Evolutionary conservation across 257 asterid genomes (phyloP).

Genomic region (Leptodermis oblonga): DNA sequence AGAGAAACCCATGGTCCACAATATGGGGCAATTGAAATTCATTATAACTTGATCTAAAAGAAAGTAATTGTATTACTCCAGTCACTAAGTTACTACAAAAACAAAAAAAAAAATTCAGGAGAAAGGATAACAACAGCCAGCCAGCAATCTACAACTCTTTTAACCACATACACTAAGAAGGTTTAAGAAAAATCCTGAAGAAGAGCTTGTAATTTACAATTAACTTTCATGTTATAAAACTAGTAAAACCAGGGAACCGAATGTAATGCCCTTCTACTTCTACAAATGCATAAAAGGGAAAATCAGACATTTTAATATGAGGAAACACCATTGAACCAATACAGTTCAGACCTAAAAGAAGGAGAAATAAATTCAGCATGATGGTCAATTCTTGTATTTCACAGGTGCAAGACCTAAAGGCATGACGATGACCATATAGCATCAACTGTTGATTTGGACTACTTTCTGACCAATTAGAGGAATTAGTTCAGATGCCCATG

Average conservation of each 20-base stretch:
- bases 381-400: neutral
- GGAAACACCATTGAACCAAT: neutral
- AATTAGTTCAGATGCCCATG: slow-evolving; percentile 54
- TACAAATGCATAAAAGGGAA: neutral
- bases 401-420: neutral
- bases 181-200: neutral
- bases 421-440: neutral
- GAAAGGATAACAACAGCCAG: neutral
- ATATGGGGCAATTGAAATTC: neutral
- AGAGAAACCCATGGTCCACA: neutral
- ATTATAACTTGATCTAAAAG: neutral
- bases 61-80: neutral
- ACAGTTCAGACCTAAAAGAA: neutral
- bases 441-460: neutral
- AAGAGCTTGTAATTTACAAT: neutral
- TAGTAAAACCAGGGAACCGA: neutral
- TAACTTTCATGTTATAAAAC: neutral
- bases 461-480: slow-evolving; percentile 63
- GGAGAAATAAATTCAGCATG: neutral
- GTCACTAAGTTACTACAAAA: neutral
- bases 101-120: neutral
- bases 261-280: neutral
- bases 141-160: neutral
- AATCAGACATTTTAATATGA: neutral
- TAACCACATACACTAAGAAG: neutral